phyloP scores from a whole-genome alignment of 2,329 filamentous ascomycete species.

The Xylariaceae sp. region DNA sequence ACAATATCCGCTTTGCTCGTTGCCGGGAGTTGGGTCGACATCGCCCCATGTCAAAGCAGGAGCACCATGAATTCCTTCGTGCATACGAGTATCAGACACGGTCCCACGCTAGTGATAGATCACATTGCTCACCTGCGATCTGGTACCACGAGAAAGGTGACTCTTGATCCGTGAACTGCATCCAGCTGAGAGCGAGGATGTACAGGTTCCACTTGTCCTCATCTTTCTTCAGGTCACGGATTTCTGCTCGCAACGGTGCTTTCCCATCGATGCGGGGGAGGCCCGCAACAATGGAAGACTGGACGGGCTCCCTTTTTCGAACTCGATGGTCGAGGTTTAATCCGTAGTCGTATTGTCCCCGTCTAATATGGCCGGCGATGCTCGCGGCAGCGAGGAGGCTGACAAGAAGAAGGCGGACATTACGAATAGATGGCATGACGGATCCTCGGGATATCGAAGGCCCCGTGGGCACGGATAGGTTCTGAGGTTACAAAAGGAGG shows the following conservation, averaged over 20 bases:
- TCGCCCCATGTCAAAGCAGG: slow-evolving; percentile 62
- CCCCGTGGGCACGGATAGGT: slow-evolving; percentile 1
- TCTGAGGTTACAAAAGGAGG: slow-evolving; percentile 8
- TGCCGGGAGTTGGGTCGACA: slow-evolving; percentile 53
- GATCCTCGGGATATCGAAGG: neutral
- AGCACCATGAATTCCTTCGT: slow-evolving; percentile 75
- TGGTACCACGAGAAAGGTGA: slow-evolving; percentile 74
- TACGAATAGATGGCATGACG: slow-evolving; percentile 14
- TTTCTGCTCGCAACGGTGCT: slow-evolving; percentile 61
- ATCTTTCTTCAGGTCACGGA: slow-evolving; percentile 66
- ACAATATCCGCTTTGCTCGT: slow-evolving; percentile 70
- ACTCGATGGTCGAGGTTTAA: slow-evolving; percentile 44
- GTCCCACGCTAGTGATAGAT: neutral
- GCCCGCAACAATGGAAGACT: slow-evolving; percentile 44
- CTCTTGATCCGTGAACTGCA: slow-evolving; percentile 68
- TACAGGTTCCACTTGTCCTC: slow-evolving; percentile 75
- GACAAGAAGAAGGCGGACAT: slow-evolving; percentile 5
- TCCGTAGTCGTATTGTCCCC: slow-evolving; percentile 53
- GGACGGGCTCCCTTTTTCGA: slow-evolving; percentile 43
- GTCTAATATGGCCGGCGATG: slow-evolving; percentile 8
- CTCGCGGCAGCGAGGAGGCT: slow-evolving; percentile 4
- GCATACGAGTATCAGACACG: slow-evolving; percentile 17
- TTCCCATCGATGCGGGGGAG: slow-evolving; percentile 46
- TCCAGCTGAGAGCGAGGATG: slow-evolving; percentile 71
- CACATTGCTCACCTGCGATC: slow-evolving; percentile 61